A percentile compares a stretch with the other conserved stretches of the same genome.
Conservation (phyloP, 1,139 yeast species). For the Kluyveromyces sp. region DNA sequence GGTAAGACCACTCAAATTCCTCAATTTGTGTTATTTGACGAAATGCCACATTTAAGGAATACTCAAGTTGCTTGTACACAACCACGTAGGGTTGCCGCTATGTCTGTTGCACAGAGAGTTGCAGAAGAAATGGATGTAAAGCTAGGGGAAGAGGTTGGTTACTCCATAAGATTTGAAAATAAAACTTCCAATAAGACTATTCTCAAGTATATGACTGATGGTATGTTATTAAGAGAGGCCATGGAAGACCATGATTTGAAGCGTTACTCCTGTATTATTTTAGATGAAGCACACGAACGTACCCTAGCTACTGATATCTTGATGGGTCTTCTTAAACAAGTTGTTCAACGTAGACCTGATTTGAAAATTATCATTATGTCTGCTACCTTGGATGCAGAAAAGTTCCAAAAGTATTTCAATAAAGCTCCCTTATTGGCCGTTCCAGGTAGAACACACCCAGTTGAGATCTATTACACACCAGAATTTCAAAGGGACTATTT, state of each 20-base stretch:
- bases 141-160: slow-evolving; percentile 90
- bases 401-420: slow-evolving; percentile 82
- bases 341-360: slow-evolving; percentile 72
- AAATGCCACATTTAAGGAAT: slow-evolving; percentile 73
- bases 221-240: slow-evolving; percentile 95
- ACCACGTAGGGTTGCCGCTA: slow-evolving; percentile 96
- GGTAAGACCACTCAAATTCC: slow-evolving; percentile 98
- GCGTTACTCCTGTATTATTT: slow-evolving; percentile 79
- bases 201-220: slow-evolving; percentile 95
- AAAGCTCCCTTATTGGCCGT: slow-evolving; percentile 92
- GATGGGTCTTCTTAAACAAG: slow-evolving; percentile 89
- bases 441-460: slow-evolving; percentile 97
- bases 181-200: slow-evolving; percentile 73
- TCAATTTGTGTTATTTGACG: slow-evolving; percentile 89
- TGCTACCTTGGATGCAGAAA: slow-evolving; percentile 95
- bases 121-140: slow-evolving; percentile 93
- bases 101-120: slow-evolving; percentile 94
- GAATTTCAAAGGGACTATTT: slow-evolving; percentile 92
- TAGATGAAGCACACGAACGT: slow-evolving; percentile 98
- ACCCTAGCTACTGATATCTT: slow-evolving; percentile 93
- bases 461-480: slow-evolving; percentile 92
- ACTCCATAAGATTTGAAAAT: slow-evolving; percentile 88
- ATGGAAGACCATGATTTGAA: slow-evolving; percentile 87
- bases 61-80: slow-evolving; percentile 92
- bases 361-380: slow-evolving; percentile 92